phyloP scores from a whole-genome alignment of 345 rosid species.

The Euphorbia peplus region DNA sequence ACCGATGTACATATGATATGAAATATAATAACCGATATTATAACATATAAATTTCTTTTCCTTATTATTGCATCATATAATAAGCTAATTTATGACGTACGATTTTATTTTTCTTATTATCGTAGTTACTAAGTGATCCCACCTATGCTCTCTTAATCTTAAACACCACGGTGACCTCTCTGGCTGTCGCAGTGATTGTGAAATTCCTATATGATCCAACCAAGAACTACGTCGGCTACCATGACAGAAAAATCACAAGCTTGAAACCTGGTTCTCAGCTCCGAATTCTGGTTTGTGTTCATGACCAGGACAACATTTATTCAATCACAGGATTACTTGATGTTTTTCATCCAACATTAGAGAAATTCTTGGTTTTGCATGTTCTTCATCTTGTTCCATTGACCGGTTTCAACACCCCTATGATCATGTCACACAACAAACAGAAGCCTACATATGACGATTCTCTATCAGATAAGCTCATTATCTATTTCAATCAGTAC shows the following conservation, averaged over 20 bases:
- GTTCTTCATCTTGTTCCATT: constrained; percentile 36
- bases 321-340: constrained; percentile 34
- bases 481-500: constrained; percentile 24
- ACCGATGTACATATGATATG: not conserved
- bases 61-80: no score
- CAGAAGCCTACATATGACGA: not conserved
- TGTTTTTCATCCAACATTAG: constrained; percentile 17
- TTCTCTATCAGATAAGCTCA: constrained; percentile 19
- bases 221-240: constrained; percentile 22
- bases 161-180: constrained; percentile 13
- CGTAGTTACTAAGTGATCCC: not conserved
- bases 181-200: constrained; percentile 26
- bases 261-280: constrained; percentile 26
- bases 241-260: constrained; percentile 31
- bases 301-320: constrained; percentile 25
- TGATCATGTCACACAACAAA: constrained; percentile 22
- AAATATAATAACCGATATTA: no score
- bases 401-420: constrained; percentile 29
- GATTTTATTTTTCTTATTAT: not conserved
- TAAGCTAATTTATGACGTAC: no score
- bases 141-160: not conserved
- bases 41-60: not conserved
- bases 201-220: constrained; percentile 41
- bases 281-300: constrained; percentile 33
- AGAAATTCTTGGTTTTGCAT: constrained; percentile 21